These are phyloP conservation scores for Fagopyrum tataricum DNA, from an alignment of 148 eudicot genomes.

Conservation along the genomic window DNA sequence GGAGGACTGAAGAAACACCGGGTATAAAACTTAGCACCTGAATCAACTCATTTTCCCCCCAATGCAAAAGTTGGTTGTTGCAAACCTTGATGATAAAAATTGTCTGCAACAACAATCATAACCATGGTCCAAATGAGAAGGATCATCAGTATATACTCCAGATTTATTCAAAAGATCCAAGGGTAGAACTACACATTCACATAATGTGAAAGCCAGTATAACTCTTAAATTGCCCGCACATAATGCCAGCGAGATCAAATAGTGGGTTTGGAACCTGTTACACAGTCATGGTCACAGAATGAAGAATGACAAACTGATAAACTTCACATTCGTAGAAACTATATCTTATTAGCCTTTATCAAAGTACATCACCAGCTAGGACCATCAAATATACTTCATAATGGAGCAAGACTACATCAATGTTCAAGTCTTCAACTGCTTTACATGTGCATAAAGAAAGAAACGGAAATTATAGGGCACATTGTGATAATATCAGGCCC, in stretches of 20 bases:
- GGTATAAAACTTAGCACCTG: slow-evolving; percentile 81
- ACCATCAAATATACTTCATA: background rate
- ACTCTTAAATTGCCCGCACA: slow-evolving; percentile 71
- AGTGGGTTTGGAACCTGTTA: slow-evolving; percentile 89
- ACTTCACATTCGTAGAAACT: background rate
- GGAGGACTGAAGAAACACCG: slow-evolving; percentile 55
- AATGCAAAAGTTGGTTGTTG: slow-evolving; percentile 92
- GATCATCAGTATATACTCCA: slow-evolving; percentile 13
- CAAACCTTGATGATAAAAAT: slow-evolving; percentile 83
- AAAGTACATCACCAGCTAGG: background rate
- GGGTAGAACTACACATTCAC: background rate
- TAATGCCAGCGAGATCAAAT: slow-evolving; percentile 97
- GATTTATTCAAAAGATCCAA: background rate
- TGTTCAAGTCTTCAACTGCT: background rate
- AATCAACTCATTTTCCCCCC: slow-evolving; percentile 85
- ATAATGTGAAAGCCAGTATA: background rate
- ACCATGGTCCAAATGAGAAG: background rate
- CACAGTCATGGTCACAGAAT: background rate
- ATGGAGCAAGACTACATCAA: background rate
- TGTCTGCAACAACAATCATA: slow-evolving; percentile 45
- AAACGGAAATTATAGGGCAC: background rate
- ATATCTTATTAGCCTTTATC: slow-evolving; percentile 7
- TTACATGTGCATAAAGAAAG: background rate
- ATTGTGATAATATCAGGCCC: background rate
- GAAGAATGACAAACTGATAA: background rate